Conservation (phyloP, 208 protist genomes). For the Willaertia magna region DNA sequence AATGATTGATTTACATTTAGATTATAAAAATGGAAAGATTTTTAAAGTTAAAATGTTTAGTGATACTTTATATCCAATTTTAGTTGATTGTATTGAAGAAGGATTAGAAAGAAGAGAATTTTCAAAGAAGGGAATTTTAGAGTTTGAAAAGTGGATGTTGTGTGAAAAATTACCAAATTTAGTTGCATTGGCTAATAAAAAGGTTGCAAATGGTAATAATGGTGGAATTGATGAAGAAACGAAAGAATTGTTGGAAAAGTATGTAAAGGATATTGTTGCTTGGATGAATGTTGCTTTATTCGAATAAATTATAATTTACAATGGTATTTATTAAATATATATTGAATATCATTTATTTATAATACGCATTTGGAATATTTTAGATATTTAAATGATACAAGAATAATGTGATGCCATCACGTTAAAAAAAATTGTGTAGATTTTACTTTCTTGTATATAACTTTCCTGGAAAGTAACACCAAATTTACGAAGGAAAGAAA, state of each 20-base stretch:
- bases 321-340: no score
- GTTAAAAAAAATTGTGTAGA: no score
- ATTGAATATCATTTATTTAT: no score
- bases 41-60: not conserved
- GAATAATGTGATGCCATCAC: no score
- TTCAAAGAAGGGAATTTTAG: not conserved
- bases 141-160: not conserved
- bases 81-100: not conserved
- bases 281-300: not conserved
- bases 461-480: no score
- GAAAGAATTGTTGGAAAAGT: not conserved
- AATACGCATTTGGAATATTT: no score
- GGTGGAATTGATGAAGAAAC: not conserved
- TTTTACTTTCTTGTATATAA: no score
- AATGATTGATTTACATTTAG: not conserved
- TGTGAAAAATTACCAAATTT: not conserved
- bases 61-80: not conserved
- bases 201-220: no score
- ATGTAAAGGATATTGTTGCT: not conserved
- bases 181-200: no score
- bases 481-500: no score
- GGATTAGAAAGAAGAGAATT: not conserved
- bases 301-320: no score
- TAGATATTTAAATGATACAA: no score
- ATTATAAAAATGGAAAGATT: not conserved